These are phyloP conservation scores for Pittosporum tobira DNA, from an alignment of 129 eudicot genomes.

Conservation along the genomic window DNA sequence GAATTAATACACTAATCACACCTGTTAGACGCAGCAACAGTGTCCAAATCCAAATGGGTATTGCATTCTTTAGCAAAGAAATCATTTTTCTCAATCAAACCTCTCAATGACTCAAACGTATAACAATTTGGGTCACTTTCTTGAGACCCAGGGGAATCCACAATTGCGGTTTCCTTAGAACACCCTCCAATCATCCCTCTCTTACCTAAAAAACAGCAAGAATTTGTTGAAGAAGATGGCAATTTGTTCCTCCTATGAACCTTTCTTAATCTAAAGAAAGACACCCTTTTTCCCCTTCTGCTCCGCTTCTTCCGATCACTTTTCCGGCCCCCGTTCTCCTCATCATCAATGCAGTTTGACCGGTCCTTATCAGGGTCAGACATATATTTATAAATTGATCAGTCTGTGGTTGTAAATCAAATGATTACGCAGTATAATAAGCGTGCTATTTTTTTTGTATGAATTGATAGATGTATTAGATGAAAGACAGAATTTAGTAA, in stretches of 20 bases:
- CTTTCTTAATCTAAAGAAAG: conserved; percentile 2
- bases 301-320: background rate
- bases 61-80: conserved; percentile 5
- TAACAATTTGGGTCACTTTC: conserved; percentile 8
- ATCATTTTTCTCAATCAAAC: conserved; percentile 12
- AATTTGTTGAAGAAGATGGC: conserved; percentile 2
- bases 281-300: conserved; percentile 1
- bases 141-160: conserved; percentile 1
- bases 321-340: background rate
- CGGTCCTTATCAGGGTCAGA: conserved; percentile 1
- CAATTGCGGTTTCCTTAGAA: background rate
- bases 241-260: background rate
- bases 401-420: background rate
- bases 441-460: too few relatives aligned
- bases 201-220: background rate
- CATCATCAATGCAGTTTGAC: background rate
- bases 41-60: conserved; percentile 1
- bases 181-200: conserved; percentile 1
- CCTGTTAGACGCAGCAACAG: background rate
- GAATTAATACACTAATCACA: background rate
- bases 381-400: background rate
- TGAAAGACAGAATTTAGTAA: too few relatives aligned
- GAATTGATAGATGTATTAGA: too few relatives aligned
- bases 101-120: background rate
- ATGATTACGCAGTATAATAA: too few relatives aligned